A percentile compares a stretch with the other conserved stretches of the same genome.
These are phyloP conservation scores for Pseudocercospora fuligena DNA, from an alignment of 2,329 filamentous ascomycete species.

Conservation along the genomic window DNA sequence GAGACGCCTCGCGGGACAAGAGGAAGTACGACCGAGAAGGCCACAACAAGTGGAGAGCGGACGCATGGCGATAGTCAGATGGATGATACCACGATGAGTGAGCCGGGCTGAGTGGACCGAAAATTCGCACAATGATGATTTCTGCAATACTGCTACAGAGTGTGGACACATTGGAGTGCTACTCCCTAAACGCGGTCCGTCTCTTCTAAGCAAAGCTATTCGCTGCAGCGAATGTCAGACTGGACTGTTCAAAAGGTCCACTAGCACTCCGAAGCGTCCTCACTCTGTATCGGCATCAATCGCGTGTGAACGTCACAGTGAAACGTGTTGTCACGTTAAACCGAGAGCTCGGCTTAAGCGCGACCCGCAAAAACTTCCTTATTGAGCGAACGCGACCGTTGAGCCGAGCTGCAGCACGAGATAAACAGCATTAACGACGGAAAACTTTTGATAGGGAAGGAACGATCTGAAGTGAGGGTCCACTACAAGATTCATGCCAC, in stretches of 20 bases:
- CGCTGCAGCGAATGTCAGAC: too few relatives aligned
- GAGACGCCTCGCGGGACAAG: slow-evolving; percentile 39
- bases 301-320: background rate
- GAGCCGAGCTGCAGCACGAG: background rate
- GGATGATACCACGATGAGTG: slow-evolving; percentile 29
- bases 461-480: background rate
- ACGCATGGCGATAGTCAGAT: slow-evolving; percentile 7
- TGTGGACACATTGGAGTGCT: too few relatives aligned
- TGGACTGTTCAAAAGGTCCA: too few relatives aligned
- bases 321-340: background rate
- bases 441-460: background rate
- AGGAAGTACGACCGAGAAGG: slow-evolving; percentile 24
- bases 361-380: background rate
- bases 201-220: too few relatives aligned
- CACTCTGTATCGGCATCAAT: background rate
- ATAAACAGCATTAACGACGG: background rate
- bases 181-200: too few relatives aligned
- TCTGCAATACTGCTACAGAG: background rate
- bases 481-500: background rate
- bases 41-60: slow-evolving; percentile 9
- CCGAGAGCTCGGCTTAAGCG: background rate
- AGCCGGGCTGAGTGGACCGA: slow-evolving; percentile 23
- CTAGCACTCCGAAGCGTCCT: too few relatives aligned
- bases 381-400: background rate
- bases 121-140: background rate